Base-by-base conservation (phyloP, 306 rosid genomes). In the Rosa multiflora region DNA sequence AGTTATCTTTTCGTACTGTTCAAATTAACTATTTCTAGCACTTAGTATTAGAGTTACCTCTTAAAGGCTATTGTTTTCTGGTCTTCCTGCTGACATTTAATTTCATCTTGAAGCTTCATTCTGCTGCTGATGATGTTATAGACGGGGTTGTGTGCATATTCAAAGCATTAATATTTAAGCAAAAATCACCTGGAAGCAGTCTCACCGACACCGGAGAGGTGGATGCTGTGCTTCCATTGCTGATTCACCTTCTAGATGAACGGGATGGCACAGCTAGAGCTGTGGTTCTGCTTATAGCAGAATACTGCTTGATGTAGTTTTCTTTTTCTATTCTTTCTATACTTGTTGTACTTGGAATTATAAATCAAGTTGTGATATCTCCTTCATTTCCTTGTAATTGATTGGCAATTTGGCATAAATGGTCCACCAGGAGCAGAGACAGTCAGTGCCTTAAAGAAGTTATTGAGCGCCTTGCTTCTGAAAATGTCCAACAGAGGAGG, bases 201-300 rank as follows among this genome's bases (percentile, higher is more conserved):
- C 74, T 81, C n/a, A 42, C 70, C 32, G 85, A 91, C 56, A 78
- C 61, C 37, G 74, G 86, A 75, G 87, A 86, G 82, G 88, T 76
- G 73, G 93, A 91, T 77, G 73, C 66, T 77, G 87, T 91, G 68
- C 82, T 92, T 3, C 90, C 92, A 26, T 73, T 85, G 83, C 78
- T 94, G 81, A 91, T 94, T 81, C 83, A 83, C 77, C 88, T 94
- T 86, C 89, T 94, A 9, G 93, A 92, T 68, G 99, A 94, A 89
- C 91, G 75, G 78, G 99, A 92, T 83, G 90, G 90, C 67, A 80
- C 90, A 4, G 85, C 97, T 68, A 88, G 91, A 83, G 97, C 99
- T 82, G 97, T 89, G 78, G 90, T 88, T 67, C 78, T 82, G 91
- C 93, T 94, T 77, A 82, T 92, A 70, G 97, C 94, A 40, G 97